phyloP scores from a whole-genome alignment of 2,329 filamentous ascomycete genomes.

The Colletotrichum euphorbiae region DNA sequence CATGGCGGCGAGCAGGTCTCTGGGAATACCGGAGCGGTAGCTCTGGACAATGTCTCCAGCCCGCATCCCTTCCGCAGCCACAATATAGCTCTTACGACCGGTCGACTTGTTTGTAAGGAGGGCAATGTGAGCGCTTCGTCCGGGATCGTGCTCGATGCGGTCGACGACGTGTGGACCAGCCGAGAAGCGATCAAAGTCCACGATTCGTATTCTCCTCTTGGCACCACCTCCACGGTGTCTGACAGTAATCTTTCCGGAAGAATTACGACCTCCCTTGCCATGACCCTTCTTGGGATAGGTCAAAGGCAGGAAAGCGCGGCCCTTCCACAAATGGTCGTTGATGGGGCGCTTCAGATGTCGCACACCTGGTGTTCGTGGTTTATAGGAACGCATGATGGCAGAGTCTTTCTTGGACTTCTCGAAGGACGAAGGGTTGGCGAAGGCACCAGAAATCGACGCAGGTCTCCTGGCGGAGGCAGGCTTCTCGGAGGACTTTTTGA shows the following conservation, averaged over 20 bases:
- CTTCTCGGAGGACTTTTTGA: conserved; percentile 17
- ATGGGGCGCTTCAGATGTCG: conserved; percentile 92
- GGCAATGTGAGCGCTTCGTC: conserved; percentile 92
- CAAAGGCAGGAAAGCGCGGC: conserved; percentile 82
- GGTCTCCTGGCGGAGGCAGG: conserved; percentile 34
- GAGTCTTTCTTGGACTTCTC: conserved; percentile 48
- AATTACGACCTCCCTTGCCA: conserved; percentile 91
- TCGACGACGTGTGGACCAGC: conserved; percentile 90
- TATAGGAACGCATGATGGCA: conserved; percentile 82
- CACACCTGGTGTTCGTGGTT: conserved; percentile 90
- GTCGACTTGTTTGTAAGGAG: conserved; percentile 82
- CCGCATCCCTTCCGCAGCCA: conserved; percentile 94
- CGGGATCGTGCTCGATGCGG: conserved; percentile 95
- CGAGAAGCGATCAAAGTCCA: conserved; percentile 85
- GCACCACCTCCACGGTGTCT: conserved; percentile 92
- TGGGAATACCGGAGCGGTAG: conserved; percentile 89
- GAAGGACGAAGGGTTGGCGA: conserved; percentile 39
- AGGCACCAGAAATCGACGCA: conserved; percentile 40
- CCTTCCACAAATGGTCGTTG: conserved; percentile 98
- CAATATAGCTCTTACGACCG: conserved; percentile 85
- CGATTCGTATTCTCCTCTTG: conserved; percentile 89
- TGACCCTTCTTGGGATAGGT: conserved; percentile 95
- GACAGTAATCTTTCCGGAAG: conserved; percentile 85
- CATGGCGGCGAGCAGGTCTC: conserved; percentile 89
- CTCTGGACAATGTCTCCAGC: conserved; percentile 93